These are phyloP conservation scores for Daedaleopsis sinensis DNA, from an alignment of 768 basidiomycete genomes.

Conservation along the genomic window DNA sequence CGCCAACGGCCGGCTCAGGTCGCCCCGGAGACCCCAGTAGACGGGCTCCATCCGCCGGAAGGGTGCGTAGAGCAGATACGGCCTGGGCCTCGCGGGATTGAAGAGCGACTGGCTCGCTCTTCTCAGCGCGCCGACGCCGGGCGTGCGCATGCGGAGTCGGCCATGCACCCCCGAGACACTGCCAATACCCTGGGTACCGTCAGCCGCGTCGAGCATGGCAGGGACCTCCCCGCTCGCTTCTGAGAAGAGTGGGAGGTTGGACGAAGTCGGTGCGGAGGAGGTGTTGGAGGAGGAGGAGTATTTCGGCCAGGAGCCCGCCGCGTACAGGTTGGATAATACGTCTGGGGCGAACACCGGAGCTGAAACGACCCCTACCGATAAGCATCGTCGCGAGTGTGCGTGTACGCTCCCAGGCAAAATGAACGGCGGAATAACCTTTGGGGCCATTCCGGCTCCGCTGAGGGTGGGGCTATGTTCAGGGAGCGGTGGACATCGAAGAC, in stretches of 20 bases:
- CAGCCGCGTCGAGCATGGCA: conserved; percentile 66
- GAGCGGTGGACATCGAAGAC: conserved; percentile 77
- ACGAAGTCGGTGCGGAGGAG: conserved; percentile 39
- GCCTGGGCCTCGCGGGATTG: too few relatives aligned
- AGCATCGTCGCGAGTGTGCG: too few relatives aligned
- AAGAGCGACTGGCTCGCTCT: too few relatives aligned
- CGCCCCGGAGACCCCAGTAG: conserved; percentile 75
- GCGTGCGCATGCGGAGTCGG: neutral
- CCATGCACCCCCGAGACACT: conserved; percentile 60
- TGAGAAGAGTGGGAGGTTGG: conserved; percentile 68
- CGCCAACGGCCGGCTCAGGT: conserved; percentile 46
- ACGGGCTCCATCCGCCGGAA: conserved; percentile 69
- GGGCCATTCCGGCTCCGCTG: conserved; percentile 81
- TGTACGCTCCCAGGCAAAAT: conserved; percentile 2
- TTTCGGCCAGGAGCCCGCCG: conserved; percentile 81
- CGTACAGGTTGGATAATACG: conserved; percentile 75
- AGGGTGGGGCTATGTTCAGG: conserved; percentile 73
- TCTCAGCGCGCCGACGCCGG: conserved; percentile 70
- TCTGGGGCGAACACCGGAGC: conserved; percentile 82
- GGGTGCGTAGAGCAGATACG: too few relatives aligned
- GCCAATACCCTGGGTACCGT: conserved; percentile 36
- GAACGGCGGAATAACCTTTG: conserved; percentile 57
- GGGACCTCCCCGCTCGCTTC: conserved; percentile 58
- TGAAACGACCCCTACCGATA: conserved; percentile 82
- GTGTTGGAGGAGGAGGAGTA: conserved; percentile 47